Evolutionary conservation across 2,329 filamentous ascomycete genomes (phyloP).

Genomic region (Fusarium succisae): DNA sequence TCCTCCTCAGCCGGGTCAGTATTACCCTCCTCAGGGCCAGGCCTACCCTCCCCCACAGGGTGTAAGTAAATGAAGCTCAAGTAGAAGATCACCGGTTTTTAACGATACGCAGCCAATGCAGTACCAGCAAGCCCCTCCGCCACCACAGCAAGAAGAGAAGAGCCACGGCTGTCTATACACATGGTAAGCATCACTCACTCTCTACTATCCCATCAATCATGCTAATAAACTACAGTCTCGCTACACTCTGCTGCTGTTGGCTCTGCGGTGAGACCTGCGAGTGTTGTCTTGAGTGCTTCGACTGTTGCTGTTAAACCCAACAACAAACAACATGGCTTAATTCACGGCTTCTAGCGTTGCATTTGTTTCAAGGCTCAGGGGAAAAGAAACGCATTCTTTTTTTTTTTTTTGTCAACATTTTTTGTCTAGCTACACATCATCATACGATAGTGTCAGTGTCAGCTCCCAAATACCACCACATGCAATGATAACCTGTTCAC

Average conservation of each 20-base stretch:
- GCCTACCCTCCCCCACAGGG: too few species aligned
- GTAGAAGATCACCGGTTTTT: too few species aligned
- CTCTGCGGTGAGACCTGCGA: conserved; percentile 56
- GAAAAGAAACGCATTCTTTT: not conserved
- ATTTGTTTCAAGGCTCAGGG: not conserved
- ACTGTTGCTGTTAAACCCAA: conserved; percentile 50
- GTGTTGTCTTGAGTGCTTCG: conserved; percentile 54
- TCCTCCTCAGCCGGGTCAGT: not conserved
- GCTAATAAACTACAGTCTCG: conserved; percentile 42
- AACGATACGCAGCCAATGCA: too few species aligned
- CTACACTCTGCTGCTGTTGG: conserved; percentile 56
- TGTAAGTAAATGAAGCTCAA: not conserved
- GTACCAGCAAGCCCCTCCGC: conserved; percentile 46
- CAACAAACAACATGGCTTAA: not conserved
- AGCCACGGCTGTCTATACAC: conserved; percentile 53
- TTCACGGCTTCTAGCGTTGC: not conserved
- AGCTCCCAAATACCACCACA: conserved; percentile 16
- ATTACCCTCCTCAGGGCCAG: not conserved
- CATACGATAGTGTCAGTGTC: not conserved
- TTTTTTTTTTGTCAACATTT: not conserved
- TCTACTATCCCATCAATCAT: not conserved
- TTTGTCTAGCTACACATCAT: not conserved
- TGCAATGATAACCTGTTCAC: not conserved
- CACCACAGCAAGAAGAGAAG: conserved; percentile 49
- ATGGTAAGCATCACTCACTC: conserved; percentile 43